Conservation (phyloP, 768 basidiomycete genomes). For the Kwoniella bestiolae region DNA sequence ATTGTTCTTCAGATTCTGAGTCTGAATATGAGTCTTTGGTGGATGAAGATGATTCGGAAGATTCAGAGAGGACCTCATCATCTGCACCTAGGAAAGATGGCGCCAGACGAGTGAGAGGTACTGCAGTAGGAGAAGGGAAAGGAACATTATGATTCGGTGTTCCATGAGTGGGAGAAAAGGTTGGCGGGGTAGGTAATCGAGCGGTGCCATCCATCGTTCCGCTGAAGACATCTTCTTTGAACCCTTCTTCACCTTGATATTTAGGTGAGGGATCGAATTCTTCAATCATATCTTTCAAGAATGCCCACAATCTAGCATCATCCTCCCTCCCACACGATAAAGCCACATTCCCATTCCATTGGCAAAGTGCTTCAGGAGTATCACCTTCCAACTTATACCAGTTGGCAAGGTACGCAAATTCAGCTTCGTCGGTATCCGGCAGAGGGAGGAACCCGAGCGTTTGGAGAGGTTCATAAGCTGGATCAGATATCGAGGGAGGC, state of each 20-base stretch:
- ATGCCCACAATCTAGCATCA: conserved; percentile 46
- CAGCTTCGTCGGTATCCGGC: conserved; percentile 37
- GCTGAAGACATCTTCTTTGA: conserved; percentile 40
- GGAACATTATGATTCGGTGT: background rate
- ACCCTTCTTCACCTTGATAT: conserved; percentile 6
- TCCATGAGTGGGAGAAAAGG: conserved; percentile 18
- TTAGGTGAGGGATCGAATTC: conserved; percentile 36
- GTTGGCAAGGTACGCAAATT: conserved; percentile 50
- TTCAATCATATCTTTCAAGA: conserved; percentile 38
- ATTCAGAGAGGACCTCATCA: conserved; percentile 25
- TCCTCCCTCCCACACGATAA: conserved; percentile 41
- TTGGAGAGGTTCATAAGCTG: conserved; percentile 50
- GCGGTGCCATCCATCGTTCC: conserved; percentile 17
- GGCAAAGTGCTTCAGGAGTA: conserved; percentile 35
- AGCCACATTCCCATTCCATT: conserved; percentile 49
- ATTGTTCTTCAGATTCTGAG: conserved; percentile 6
- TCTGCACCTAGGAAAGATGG: conserved; percentile 19
- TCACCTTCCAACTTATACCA: conserved; percentile 48
- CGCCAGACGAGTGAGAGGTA: conserved; percentile 31
- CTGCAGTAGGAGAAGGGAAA: conserved; percentile 11
- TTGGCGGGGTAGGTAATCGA: conserved; percentile 18
- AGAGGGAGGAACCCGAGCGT: conserved; percentile 33
- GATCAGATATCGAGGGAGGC: conserved; percentile 43
- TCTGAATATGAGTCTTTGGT: conserved; percentile 18
- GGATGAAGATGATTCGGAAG: conserved; percentile 10